Evolutionary conservation across 192 early-diverging fungal species (phyloP).

Genomic region (Thamnidium elegans): DNA sequence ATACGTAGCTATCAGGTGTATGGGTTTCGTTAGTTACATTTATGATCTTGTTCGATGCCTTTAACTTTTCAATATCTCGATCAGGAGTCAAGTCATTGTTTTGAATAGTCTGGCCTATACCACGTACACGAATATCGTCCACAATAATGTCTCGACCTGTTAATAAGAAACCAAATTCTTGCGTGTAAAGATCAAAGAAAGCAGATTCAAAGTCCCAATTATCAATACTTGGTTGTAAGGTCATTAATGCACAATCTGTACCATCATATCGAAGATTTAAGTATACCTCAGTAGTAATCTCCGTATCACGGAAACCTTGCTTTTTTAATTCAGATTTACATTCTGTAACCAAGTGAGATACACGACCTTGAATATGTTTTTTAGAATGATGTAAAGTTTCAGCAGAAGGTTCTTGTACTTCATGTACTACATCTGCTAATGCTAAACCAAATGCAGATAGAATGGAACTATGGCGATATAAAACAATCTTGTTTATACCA

Average conservation of each 20-base stretch:
- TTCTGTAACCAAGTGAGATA: constrained; percentile 40
- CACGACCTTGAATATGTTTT: constrained; percentile 46
- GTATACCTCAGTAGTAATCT: constrained; percentile 64
- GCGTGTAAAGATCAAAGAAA: constrained; percentile 77
- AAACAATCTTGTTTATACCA: constrained; percentile 81
- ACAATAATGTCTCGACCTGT: constrained; percentile 78
- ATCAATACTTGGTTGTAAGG: constrained; percentile 57
- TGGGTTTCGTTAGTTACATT: constrained; percentile 11
- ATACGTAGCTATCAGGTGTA: constrained; percentile 41
- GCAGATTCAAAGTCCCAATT: constrained; percentile 62
- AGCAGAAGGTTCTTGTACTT: constrained; percentile 81
- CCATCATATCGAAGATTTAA: constrained; percentile 91
- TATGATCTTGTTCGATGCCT: constrained; percentile 19
- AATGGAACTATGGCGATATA: constrained; percentile 88
- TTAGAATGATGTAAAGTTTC: constrained; percentile 38
- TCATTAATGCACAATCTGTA: constrained; percentile 92
- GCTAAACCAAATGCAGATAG: constrained; percentile 91
- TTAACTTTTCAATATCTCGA: constrained; percentile 34
- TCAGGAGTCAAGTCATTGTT: constrained; percentile 35
- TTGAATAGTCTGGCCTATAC: constrained; percentile 60
- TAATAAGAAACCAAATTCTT: constrained; percentile 96
- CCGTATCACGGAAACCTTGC: constrained; percentile 66
- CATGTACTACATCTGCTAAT: constrained; percentile 90
- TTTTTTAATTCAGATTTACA: constrained; percentile 52
- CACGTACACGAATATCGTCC: constrained; percentile 91